Conservation (phyloP, 2,329 filamentous ascomycete species). For the Westerdykella ornata region DNA sequence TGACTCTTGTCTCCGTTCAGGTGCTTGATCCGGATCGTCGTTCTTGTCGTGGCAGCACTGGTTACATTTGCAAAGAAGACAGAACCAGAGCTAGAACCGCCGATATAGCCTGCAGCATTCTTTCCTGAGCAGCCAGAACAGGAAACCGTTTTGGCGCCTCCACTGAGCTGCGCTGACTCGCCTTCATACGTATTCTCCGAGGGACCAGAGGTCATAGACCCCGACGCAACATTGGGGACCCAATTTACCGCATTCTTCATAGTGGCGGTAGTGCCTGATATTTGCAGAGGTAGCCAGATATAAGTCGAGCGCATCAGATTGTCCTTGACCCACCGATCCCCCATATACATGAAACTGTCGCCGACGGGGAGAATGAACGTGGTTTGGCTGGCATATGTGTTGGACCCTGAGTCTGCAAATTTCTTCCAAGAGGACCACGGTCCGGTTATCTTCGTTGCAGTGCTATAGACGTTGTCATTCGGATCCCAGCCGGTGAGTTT, state of each 20-base stretch:
- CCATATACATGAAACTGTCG: constrained; percentile 53
- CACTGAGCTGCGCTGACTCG: constrained; percentile 43
- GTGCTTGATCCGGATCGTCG: constrained; percentile 51
- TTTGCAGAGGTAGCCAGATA: constrained; percentile 56
- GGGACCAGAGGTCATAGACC: constrained; percentile 42
- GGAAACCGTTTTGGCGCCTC: constrained; percentile 41
- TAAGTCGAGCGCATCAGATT: constrained; percentile 58
- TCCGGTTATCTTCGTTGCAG: constrained; percentile 50
- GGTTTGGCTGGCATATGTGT: constrained; percentile 57
- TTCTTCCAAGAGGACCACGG: constrained; percentile 57
- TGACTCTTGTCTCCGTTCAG: constrained; percentile 50
- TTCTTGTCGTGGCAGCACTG: constrained; percentile 41
- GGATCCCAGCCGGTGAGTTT: constrained; percentile 46
- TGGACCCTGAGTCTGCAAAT: constrained; percentile 52
- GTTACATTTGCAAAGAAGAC: constrained; percentile 46
- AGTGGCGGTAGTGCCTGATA: constrained; percentile 48
- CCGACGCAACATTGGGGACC: constrained; percentile 43
- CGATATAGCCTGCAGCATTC: constrained; percentile 45
- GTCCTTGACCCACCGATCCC: constrained; percentile 58
- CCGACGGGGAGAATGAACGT: constrained; percentile 50
- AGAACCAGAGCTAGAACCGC: constrained; percentile 43
- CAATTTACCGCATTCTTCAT: constrained; percentile 51
- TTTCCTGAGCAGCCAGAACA: constrained; percentile 50
- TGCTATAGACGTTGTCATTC: constrained; percentile 60
- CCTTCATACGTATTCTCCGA: constrained; percentile 48